These are phyloP conservation scores for Amylocarpus encephaloides DNA, from an alignment of 2,329 filamentous ascomycete species.

Conservation along the genomic window DNA sequence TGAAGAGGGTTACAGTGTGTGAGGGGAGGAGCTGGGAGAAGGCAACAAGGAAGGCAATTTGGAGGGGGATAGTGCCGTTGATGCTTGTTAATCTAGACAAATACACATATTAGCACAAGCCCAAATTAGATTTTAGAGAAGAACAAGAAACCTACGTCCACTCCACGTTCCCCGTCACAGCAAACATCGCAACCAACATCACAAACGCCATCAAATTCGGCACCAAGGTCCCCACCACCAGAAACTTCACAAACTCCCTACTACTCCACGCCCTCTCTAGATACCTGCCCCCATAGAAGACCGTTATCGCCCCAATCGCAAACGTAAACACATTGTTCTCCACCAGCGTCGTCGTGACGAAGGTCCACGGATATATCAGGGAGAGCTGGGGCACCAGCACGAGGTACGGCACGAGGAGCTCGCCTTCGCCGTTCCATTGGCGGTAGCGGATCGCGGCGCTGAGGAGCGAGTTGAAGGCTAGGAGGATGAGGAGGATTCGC, in stretches of 20 bases:
- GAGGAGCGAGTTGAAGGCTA: constrained; percentile 73
- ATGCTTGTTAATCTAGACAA: constrained; percentile 65
- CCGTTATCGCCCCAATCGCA: constrained; percentile 64
- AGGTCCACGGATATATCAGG: constrained; percentile 87
- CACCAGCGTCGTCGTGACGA: constrained; percentile 77
- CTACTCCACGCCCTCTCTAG: constrained; percentile 95
- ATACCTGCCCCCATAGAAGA: constrained; percentile 91
- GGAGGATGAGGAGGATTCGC: constrained; percentile 67
- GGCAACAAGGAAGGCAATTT: constrained; percentile 89
- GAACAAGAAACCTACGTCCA: constrained; percentile 63
- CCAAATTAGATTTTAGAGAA: background rate
- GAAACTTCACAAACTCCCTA: constrained; percentile 83
- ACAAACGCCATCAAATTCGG: constrained; percentile 74
- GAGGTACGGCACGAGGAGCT: constrained; percentile 76
- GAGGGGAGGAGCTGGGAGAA: constrained; percentile 97
- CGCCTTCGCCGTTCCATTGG: constrained; percentile 56
- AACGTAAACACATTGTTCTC: constrained; percentile 92
- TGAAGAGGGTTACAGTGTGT: constrained; percentile 91
- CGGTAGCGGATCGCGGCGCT: constrained; percentile 72
- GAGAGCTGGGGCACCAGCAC: constrained; percentile 79
- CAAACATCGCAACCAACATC: constrained; percentile 67
- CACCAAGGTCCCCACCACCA: constrained; percentile 68
- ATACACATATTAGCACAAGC: constrained; percentile 31
- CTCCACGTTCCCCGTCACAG: constrained; percentile 57
- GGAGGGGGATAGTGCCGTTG: constrained; percentile 80